Conservation (phyloP, 2,329 filamentous ascomycete genomes). For the Trichoderma sp. region DNA sequence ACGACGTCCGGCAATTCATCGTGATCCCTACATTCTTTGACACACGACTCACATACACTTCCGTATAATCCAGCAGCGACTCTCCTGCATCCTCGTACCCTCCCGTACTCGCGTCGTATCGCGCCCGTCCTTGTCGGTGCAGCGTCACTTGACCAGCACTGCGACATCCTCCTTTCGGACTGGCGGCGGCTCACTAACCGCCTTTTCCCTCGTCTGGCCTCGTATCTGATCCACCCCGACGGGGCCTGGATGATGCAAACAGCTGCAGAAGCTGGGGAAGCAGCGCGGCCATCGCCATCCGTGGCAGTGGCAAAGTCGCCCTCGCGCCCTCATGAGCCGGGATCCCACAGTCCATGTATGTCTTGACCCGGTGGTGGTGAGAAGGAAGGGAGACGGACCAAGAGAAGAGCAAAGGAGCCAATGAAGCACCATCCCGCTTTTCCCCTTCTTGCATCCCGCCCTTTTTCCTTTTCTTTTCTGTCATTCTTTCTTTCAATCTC, state of each 20-base stretch:
- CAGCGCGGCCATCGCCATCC: constrained; percentile 3
- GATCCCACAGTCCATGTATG: constrained; percentile 23
- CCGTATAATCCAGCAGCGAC: too few species aligned
- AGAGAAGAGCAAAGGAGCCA: not conserved
- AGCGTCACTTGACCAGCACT: constrained; percentile 28
- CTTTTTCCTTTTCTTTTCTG: not conserved
- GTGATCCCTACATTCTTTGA: too few species aligned
- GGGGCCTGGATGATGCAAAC: constrained; percentile 26
- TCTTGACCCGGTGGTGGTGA: constrained; percentile 1
- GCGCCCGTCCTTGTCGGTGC: constrained; percentile 13
- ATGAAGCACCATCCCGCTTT: not conserved
- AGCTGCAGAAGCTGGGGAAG: constrained; percentile 27
- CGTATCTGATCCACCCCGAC: constrained; percentile 26
- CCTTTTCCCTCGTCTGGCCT: constrained; percentile 17
- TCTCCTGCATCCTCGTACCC: too few species aligned
- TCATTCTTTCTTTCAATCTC: not conserved
- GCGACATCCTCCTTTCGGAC: constrained; percentile 27
- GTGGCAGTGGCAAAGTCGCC: constrained; percentile 24
- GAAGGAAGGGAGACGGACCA: not conserved
- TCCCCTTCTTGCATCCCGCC: not conserved
- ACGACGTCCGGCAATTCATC: too few species aligned
- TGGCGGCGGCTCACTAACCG: constrained; percentile 25
- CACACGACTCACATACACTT: too few species aligned
- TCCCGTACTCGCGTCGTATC: constrained; percentile 16
- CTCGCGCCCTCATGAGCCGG: constrained; percentile 18